Evolutionary conservation across 1,139 yeast genomes (phyloP).

Genomic region (Tardiomyces depauwii): DNA sequence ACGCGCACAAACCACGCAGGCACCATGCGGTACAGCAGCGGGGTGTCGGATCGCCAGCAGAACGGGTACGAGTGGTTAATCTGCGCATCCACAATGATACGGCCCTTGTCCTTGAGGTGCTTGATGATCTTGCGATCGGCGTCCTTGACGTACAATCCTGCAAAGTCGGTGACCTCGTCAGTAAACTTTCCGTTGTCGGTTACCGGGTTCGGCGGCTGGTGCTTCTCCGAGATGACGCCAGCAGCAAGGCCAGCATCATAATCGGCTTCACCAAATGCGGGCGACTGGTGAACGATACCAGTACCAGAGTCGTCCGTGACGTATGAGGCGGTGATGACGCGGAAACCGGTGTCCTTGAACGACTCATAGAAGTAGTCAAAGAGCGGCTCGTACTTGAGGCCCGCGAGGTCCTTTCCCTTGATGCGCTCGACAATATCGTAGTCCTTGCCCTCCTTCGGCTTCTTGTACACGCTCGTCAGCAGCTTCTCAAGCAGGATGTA

Average conservation of each 20-base stretch:
- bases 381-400: slow-evolving; percentile 69
- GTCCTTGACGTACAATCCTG: slow-evolving; percentile 85
- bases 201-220: slow-evolving; percentile 82
- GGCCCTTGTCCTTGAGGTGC: slow-evolving; percentile 65
- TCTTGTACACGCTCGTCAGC: slow-evolving; percentile 76
- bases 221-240: slow-evolving; percentile 61
- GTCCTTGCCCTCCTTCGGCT: slow-evolving; percentile 76
- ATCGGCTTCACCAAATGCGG: slow-evolving; percentile 99
- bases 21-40: slow-evolving; percentile 87
- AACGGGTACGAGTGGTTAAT: slow-evolving; percentile 94
- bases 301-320: slow-evolving; percentile 96
- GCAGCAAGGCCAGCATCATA: slow-evolving; percentile 65
- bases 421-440: slow-evolving; percentile 71
- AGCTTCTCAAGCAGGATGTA: slow-evolving; percentile 77
- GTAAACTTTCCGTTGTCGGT: slow-evolving; percentile 88
- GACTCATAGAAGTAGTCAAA: slow-evolving; percentile 70
- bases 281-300: slow-evolving; percentile 97
- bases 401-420: slow-evolving; percentile 69
- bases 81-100: slow-evolving; percentile 66
- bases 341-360: slow-evolving; percentile 69
- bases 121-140: slow-evolving; percentile 91
- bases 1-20: slow-evolving; percentile 99
- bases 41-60: slow-evolving; percentile 99
- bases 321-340: slow-evolving; percentile 69
- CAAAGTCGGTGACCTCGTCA: slow-evolving; percentile 56